Percentiles rank a stretch among this genome's conserved stretches.
Conservation (phyloP, 2,329 filamentous ascomycete genomes). For the Verticillium longisporum region DNA sequence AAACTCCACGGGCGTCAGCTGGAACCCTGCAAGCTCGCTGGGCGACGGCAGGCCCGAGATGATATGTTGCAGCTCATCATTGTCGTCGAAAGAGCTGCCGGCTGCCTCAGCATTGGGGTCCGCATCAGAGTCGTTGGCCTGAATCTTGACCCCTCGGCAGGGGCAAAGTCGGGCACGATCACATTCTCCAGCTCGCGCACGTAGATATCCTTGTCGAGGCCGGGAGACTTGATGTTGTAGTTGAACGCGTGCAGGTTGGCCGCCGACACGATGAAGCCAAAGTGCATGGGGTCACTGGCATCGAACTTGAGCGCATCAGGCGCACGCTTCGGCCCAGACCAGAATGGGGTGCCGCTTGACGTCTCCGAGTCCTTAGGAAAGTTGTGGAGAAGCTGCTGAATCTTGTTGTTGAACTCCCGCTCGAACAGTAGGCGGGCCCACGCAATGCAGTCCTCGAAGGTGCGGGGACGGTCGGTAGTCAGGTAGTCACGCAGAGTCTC, state of each 20-base stretch:
- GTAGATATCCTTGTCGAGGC: slow-evolving; percentile 64
- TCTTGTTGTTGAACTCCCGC: slow-evolving; percentile 93
- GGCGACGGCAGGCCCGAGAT: slow-evolving; percentile 67
- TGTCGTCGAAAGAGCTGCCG: slow-evolving; percentile 57
- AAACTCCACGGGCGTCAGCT: slow-evolving; percentile 87
- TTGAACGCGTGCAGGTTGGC: slow-evolving; percentile 96
- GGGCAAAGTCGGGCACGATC: slow-evolving; percentile 92
- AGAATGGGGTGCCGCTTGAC: slow-evolving; percentile 85
- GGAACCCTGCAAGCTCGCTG: slow-evolving; percentile 78
- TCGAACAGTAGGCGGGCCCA: slow-evolving; percentile 95
- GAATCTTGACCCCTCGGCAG: slow-evolving; percentile 90
- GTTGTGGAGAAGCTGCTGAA: slow-evolving; percentile 91
- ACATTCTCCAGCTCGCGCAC: slow-evolving; percentile 78
- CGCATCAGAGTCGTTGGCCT: slow-evolving; percentile 90
- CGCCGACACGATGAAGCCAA: slow-evolving; percentile 78
- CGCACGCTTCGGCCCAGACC: slow-evolving; percentile 96
- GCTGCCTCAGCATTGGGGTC: slow-evolving; percentile 70
- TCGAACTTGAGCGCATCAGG: slow-evolving; percentile 90
- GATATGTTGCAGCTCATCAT: slow-evolving; percentile 68
- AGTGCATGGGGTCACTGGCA: slow-evolving; percentile 74
- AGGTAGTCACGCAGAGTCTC: slow-evolving; percentile 87
- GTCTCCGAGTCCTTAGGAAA: slow-evolving; percentile 93
- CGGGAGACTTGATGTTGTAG: slow-evolving; percentile 88
- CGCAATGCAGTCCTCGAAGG: slow-evolving; percentile 91
- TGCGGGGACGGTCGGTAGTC: slow-evolving; percentile 83